Evolutionary conservation across 805 yeast species (phyloP), one percentile per base, ranked within the genome.

Genomic region (Hanseniaspora singularis): DNA sequence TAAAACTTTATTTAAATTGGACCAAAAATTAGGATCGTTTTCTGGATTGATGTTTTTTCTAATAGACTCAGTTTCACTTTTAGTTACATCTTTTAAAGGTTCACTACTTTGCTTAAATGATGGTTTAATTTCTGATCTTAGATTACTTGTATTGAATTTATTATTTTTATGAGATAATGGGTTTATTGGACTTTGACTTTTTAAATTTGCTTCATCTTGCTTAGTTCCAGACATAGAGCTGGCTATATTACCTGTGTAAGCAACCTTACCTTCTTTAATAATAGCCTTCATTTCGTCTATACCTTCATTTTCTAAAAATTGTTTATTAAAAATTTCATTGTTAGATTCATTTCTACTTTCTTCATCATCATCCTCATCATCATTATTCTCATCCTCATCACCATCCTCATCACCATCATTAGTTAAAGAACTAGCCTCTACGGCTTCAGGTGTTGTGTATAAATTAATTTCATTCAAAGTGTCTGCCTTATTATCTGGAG

Each of bases 221-320:
- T 19, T 4, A 14, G 38, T 3, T 23, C 5, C 18, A 36, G 18
- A 2, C 14, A 4, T 6, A 33, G 23, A 16, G 15, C 15, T 27
- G 14, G 50, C 48, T 7, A 52, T 46, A 14, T 49, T 39, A 6
- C 51, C 51, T 14, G 50, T 49, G 4, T 34, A 43, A 2, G 47
- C 38, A 15, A 47, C 31, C 11, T 50, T 42, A 10, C 49, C 52
- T 20, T 41, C 40, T 10, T 49, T 38, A 16, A 38, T 32, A 2
- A 46, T 44, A 2, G 52, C 41, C 10, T 52, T 53, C 33, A 68
- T 55, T 46, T 68, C 73, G 18, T 59, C 64, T 3, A 64, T 41
- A 2, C 70, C 69, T 46, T 65, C 69, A 38, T 63, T 59, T 40
- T 68, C 69, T 20, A 61, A 51, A 40, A 64, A 48, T 16, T 60